phyloP scores from a whole-genome alignment of 148 eudicot species.

The Spergularia bocconei region DNA sequence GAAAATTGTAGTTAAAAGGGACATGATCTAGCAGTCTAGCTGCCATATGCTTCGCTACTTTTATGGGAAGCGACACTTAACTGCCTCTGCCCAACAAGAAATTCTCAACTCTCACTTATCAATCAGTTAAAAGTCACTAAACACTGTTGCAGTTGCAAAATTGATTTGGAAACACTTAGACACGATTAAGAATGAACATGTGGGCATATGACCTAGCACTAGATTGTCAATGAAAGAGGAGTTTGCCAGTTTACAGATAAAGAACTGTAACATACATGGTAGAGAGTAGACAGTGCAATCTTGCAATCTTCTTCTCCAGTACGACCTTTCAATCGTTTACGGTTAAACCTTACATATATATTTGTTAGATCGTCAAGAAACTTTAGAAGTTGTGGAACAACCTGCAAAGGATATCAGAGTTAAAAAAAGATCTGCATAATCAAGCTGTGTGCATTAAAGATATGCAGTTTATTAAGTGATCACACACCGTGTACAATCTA shows the following conservation, averaged over 20 bases:
- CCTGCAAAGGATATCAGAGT: conserved; percentile 38
- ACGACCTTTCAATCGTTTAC: conserved; percentile 95
- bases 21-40: background rate
- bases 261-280: conserved; percentile 54
- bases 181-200: background rate
- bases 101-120: background rate
- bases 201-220: background rate
- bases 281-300: conserved; percentile 86
- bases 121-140: background rate
- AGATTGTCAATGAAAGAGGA: background rate
- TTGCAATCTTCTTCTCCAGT: conserved; percentile 93
- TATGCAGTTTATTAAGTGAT: background rate
- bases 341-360: conserved; percentile 89
- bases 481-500: conserved; percentile 78
- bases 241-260: background rate
- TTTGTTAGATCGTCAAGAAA: conserved; percentile 86
- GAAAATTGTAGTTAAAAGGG: no score
- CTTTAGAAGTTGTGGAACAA: conserved; percentile 88
- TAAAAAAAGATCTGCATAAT: background rate
- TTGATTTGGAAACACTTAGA: background rate
- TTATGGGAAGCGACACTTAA: background rate
- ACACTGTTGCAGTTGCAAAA: background rate
- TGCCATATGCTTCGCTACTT: background rate
- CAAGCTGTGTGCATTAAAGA: background rate
- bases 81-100: conserved; percentile 4